A percentile compares a stretch with the other conserved stretches of the same genome.
Conservation (phyloP, 371 early-diverging fungal species). For the Rhizomucor miehei region DNA sequence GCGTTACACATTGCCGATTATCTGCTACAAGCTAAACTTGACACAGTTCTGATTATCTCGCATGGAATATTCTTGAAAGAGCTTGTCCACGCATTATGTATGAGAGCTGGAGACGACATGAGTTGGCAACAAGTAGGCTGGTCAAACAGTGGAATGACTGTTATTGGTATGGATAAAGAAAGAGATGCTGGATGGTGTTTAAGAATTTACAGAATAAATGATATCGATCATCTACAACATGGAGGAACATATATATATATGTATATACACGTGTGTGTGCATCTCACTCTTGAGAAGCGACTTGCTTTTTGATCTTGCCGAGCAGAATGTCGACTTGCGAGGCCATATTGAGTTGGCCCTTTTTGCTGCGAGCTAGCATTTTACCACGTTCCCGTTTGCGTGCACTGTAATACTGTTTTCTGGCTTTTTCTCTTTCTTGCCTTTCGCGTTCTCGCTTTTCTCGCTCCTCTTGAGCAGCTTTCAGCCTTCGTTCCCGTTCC, state of each 20-base stretch:
- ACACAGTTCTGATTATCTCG: conserved; percentile 3
- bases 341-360: conserved; percentile 66
- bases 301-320: conserved; percentile 49
- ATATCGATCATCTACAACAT: conserved; percentile 3
- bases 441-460: conserved; percentile 29
- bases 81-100: conserved; percentile 6
- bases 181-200: conserved; percentile 1
- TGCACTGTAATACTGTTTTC: conserved; percentile 50
- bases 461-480: conserved; percentile 35
- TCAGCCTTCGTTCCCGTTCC: conserved; percentile 42
- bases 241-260: neutral
- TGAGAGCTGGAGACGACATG: neutral
- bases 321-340: conserved; percentile 62
- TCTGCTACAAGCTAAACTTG: neutral
- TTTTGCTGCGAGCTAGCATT: conserved; percentile 53
- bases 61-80: conserved; percentile 6
- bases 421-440: conserved; percentile 45
- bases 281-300: neutral
- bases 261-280: neutral
- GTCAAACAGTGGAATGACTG: conserved; percentile 3
- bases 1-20: neutral
- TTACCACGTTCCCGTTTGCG: conserved; percentile 56
- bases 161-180: neutral
- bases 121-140: neutral
- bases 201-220: neutral